A percentile compares a stretch with the other conserved stretches of the same genome.
Evolutionary conservation across 1,284 basidiomycete species (phyloP).

Genomic region (Phaffia rhodozyma): DNA sequence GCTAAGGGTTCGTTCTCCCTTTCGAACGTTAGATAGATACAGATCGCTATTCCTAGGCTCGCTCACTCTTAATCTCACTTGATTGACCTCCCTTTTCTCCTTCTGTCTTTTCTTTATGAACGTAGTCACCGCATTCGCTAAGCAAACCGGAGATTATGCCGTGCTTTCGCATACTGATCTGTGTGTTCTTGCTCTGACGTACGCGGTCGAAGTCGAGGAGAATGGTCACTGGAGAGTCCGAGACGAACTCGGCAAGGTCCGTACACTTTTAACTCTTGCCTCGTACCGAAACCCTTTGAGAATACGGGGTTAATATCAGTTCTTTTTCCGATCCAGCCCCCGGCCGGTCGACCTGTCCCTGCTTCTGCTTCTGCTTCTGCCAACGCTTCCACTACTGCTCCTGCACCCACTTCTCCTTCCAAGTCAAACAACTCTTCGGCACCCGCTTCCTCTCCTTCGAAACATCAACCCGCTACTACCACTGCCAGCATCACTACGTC

Average conservation of each 20-base stretch:
- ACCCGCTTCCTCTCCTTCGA: slow-evolving; percentile 1
- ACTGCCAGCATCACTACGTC: slow-evolving; percentile 1
- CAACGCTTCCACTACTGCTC: slow-evolving; percentile 20
- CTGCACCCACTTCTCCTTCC: slow-evolving; percentile 15
- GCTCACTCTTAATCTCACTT: background rate
- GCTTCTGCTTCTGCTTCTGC: background rate
- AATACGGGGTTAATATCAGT: no score
- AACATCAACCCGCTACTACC: background rate
- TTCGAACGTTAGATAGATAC: background rate
- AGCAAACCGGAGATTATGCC: slow-evolving; percentile 91
- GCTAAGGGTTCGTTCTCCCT: slow-evolving; percentile 50
- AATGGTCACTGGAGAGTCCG: slow-evolving; percentile 42
- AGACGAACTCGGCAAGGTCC: slow-evolving; percentile 35
- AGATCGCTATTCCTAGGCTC: background rate
- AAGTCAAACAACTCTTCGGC: slow-evolving; percentile 6
- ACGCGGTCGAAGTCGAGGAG: slow-evolving; percentile 52
- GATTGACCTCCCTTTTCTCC: slow-evolving; percentile 1
- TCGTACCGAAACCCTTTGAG: background rate
- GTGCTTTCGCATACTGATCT: slow-evolving; percentile 88
- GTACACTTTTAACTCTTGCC: background rate
- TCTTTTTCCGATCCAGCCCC: slow-evolving; percentile 3
- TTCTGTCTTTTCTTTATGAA: background rate
- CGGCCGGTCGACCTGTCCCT: slow-evolving; percentile 10
- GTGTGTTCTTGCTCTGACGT: slow-evolving; percentile 79
- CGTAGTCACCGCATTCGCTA: slow-evolving; percentile 76